Percentiles rank a stretch among this genome's conserved stretches.
phyloP scores from a whole-genome alignment of 1,139 yeast species.

The Zygoascus sp. region DNA sequence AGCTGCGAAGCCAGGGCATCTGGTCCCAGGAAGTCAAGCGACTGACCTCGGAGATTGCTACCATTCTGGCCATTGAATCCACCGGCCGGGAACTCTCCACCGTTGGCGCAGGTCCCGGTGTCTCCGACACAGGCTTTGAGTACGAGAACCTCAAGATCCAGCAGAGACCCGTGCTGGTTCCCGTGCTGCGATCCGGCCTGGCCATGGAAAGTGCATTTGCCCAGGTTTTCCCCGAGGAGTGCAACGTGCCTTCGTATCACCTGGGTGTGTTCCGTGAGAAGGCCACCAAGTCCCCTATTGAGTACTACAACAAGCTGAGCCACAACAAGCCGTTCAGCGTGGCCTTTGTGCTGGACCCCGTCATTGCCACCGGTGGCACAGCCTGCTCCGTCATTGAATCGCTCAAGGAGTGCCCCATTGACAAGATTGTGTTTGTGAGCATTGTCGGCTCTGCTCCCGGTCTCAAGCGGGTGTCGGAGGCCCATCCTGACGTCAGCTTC shows the following conservation, averaged over 20 bases:
- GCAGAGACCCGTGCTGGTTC: constrained; percentile 28
- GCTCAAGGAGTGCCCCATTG: constrained; percentile 35
- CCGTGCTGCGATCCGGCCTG: constrained; percentile 35
- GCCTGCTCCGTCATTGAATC: constrained; percentile 35
- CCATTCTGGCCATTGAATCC: constrained; percentile 33
- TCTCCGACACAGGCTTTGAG: constrained; percentile 27
- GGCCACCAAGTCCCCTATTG: constrained; percentile 33
- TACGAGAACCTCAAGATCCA: constrained; percentile 18
- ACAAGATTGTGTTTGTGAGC: constrained; percentile 30
- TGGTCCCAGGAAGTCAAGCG: constrained; percentile 25
- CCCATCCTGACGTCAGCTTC: constrained; percentile 30
- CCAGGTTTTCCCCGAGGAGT: constrained; percentile 29
- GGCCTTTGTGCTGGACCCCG: constrained; percentile 36
- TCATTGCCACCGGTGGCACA: constrained; percentile 38
- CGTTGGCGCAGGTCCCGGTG: constrained; percentile 16
- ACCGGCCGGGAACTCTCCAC: constrained; percentile 20
- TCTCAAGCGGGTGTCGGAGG: constrained; percentile 21
- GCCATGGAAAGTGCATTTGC: constrained; percentile 34
- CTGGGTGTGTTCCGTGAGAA: constrained; percentile 36
- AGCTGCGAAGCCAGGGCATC: constrained; percentile 25
- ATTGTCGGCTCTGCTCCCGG: constrained; percentile 31
- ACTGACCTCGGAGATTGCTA: constrained; percentile 28
- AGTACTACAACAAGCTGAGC: constrained; percentile 37
- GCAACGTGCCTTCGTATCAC: constrained; percentile 33
- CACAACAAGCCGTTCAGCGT: constrained; percentile 24